Conservation (phyloP, 73 alveolate species). For the Diophrys appendiculata region DNA sequence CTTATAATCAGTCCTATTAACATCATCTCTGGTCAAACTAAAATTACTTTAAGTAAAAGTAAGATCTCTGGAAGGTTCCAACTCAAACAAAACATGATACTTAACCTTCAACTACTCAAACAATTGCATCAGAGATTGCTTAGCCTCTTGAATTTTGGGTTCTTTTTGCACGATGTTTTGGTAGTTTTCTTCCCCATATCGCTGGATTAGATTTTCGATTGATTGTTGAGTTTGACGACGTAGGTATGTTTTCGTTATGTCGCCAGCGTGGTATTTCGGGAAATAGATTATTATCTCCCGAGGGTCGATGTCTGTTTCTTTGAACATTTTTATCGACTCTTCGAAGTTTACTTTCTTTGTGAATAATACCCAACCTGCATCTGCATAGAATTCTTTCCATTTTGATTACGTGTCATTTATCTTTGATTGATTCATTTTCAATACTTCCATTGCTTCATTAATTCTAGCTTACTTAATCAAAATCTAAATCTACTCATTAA, state of each 20-base stretch:
- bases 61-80: constrained; percentile 24
- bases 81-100: constrained; percentile 26
- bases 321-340: constrained; percentile 28
- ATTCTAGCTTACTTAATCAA: constrained; percentile 19
- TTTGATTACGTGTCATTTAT: constrained; percentile 4
- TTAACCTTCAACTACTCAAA: constrained; percentile 29
- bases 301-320: constrained; percentile 52
- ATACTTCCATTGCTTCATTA: constrained; percentile 40
- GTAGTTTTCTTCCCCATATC: neutral
- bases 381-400: constrained; percentile 34
- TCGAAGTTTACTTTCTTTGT: constrained; percentile 24
- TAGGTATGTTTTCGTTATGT: neutral
- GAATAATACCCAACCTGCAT: constrained; percentile 59
- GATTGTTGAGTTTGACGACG: neutral
- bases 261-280: constrained; percentile 4
- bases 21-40: neutral
- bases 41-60: constrained; percentile 12
- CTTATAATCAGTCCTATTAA: neutral
- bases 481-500: constrained; percentile 29
- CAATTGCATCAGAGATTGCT: constrained; percentile 5
- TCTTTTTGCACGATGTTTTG: neutral
- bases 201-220: neutral
- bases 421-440: constrained; percentile 27
- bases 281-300: constrained; percentile 33
- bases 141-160: constrained; percentile 32